Percentiles rank a stretch among this genome's conserved stretches.
Conservation (phyloP, 495 filamentous ascomycete species). For the Daldinia concentrica region DNA sequence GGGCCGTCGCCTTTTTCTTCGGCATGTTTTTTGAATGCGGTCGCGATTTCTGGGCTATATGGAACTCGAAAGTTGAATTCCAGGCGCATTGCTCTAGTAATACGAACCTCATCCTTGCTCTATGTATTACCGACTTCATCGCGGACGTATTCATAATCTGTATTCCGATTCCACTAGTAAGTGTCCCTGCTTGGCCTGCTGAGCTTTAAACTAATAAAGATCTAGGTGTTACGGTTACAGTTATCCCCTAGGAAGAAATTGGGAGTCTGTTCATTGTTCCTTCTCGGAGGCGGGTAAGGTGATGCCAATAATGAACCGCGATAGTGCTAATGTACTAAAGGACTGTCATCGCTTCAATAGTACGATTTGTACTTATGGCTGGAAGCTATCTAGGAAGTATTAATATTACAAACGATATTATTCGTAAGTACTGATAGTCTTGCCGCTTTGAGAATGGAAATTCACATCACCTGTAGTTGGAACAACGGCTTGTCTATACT, state of each 20-base stretch:
- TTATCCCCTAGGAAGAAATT: constrained; percentile 30
- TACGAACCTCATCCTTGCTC: constrained; percentile 12
- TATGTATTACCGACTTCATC: constrained; percentile 43
- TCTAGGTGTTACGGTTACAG: constrained; percentile 32
- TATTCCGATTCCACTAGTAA: constrained; percentile 40
- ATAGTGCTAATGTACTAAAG: constrained; percentile 13
- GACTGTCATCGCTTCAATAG: constrained; percentile 24
- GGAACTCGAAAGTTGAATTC: constrained; percentile 24
- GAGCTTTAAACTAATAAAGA: neutral
- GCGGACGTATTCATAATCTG: constrained; percentile 37
- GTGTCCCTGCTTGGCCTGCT: neutral
- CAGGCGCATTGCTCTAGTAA: constrained; percentile 15
- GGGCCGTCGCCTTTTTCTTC: constrained; percentile 36
- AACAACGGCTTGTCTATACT: constrained; percentile 37
- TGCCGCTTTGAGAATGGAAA: neutral
- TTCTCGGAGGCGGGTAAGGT: constrained; percentile 38
- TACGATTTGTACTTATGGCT: constrained; percentile 36
- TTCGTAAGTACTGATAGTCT: constrained; percentile 18
- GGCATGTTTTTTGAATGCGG: constrained; percentile 37
- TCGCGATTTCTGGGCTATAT: constrained; percentile 25
- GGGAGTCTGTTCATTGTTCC: constrained; percentile 31
- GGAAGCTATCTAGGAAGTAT: constrained; percentile 18
- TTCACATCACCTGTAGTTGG: constrained; percentile 16
- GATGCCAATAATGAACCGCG: neutral
- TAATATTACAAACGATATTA: constrained; percentile 26